phyloP scores from a whole-genome alignment of 371 early-diverging fungal species.

The Mucor velutinosus region DNA sequence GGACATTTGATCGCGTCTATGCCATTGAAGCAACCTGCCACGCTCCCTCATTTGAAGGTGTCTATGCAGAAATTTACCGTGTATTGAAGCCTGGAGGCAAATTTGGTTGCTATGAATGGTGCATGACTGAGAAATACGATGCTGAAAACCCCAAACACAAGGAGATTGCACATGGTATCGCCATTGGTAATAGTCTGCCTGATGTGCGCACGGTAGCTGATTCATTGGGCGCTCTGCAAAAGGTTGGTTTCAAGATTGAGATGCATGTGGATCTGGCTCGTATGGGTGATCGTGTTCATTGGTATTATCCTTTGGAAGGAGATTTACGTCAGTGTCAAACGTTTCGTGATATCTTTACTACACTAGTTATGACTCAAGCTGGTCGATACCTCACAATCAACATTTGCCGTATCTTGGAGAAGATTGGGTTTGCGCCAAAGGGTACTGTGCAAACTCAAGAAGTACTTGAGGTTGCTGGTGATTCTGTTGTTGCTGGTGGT shows the following conservation, averaged over 20 bases:
- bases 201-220: constrained; percentile 75
- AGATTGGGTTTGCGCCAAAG: constrained; percentile 77
- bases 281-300: constrained; percentile 68
- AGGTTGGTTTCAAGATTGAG: constrained; percentile 84
- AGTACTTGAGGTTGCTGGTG: constrained; percentile 79
- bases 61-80: constrained; percentile 87
- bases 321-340: constrained; percentile 57
- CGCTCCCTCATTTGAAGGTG: constrained; percentile 79
- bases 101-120: constrained; percentile 94
- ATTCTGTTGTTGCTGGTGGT: constrained; percentile 79
- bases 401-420: constrained; percentile 71
- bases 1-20: constrained; percentile 82
- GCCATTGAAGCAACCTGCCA: constrained; percentile 95
- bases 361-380: constrained; percentile 53
- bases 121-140: constrained; percentile 84
- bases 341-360: constrained; percentile 65
- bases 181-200: constrained; percentile 86
- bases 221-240: constrained; percentile 73
- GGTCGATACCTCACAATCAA: constrained; percentile 68
- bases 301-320: constrained; percentile 84
- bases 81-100: constrained; percentile 89
- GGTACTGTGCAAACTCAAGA: constrained; percentile 82
- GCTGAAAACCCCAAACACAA: constrained; percentile 71
- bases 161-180: constrained; percentile 79
- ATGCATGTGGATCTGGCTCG: constrained; percentile 70